Evolutionary conservation across 1,139 yeast species (phyloP).

Genomic region (Kodamaea ohmeri): DNA sequence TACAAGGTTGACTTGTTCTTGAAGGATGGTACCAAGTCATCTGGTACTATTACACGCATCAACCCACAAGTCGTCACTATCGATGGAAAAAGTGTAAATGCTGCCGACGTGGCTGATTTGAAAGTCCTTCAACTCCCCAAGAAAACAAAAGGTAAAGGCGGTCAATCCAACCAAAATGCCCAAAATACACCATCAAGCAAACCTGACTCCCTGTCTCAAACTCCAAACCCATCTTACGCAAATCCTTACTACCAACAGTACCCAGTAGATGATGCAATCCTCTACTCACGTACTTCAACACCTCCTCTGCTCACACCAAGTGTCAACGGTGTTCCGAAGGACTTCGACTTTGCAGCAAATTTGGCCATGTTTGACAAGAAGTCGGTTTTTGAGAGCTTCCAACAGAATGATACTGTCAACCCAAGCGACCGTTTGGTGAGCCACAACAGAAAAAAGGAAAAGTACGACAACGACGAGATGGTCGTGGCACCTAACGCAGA

Average conservation of each 20-base stretch:
- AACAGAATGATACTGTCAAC: slow-evolving; percentile 57
- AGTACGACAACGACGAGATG: slow-evolving; percentile 74
- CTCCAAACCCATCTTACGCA: slow-evolving; percentile 3
- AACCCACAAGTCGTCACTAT: slow-evolving; percentile 36
- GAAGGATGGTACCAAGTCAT: slow-evolving; percentile 43
- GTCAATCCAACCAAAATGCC: slow-evolving; percentile 10
- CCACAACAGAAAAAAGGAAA: slow-evolving; percentile 57
- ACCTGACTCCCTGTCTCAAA: no score
- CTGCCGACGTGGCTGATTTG: slow-evolving; percentile 43
- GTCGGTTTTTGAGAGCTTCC: slow-evolving; percentile 75
- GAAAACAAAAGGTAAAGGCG: slow-evolving; percentile 7
- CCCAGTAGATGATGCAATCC: slow-evolving; percentile 33
- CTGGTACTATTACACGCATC: slow-evolving; percentile 49
- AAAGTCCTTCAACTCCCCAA: slow-evolving; percentile 48
- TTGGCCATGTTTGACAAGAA: slow-evolving; percentile 80
- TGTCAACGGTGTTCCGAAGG: slow-evolving; percentile 29
- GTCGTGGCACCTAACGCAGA: slow-evolving; percentile 56
- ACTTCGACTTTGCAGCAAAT: slow-evolving; percentile 85
- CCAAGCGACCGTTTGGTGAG: slow-evolving; percentile 70
- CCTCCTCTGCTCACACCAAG: slow-evolving; percentile 4
- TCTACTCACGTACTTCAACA: slow-evolving; percentile 4
- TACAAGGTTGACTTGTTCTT: slow-evolving; percentile 51
- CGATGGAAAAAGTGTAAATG: slow-evolving; percentile 22
- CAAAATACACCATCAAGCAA: slow-evolving; percentile 1
- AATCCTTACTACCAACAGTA: slow-evolving; percentile 1